Percentiles rank a stretch among this genome's conserved stretches.
These are phyloP conservation scores for Gloeopeniophorella convolvens DNA, from an alignment of 768 basidiomycete species.

Conservation along the genomic window DNA sequence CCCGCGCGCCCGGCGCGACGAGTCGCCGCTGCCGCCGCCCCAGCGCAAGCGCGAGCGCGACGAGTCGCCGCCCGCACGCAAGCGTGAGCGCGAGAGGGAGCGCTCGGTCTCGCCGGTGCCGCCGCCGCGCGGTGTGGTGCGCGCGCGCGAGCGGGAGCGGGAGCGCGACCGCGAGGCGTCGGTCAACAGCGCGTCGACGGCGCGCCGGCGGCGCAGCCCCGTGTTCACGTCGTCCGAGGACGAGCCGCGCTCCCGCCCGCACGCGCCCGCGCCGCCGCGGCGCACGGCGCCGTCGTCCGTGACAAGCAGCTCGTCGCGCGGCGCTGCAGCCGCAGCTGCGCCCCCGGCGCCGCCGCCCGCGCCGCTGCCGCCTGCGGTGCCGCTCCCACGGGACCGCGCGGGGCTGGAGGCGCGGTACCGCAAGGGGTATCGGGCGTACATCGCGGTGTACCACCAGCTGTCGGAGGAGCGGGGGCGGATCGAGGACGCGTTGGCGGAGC, in stretches of 20 bases:
- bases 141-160: constrained; percentile 12
- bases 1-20: constrained; percentile 12
- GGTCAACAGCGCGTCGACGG: constrained; percentile 5
- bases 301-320: constrained; percentile 26
- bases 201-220: constrained; percentile 15
- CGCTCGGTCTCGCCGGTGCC: no score
- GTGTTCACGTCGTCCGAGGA: constrained; percentile 21
- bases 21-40: background rate
- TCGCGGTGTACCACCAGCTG: constrained; percentile 40
- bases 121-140: background rate
- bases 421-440: constrained; percentile 45
- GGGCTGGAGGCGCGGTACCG: constrained; percentile 49
- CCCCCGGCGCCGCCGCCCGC: constrained; percentile 2
- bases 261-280: constrained; percentile 6
- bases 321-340: constrained; percentile 22
- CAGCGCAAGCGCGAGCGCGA: constrained; percentile 32
- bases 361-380: constrained; percentile 18
- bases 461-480: constrained; percentile 45
- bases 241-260: constrained; percentile 5
- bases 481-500: constrained; percentile 42
- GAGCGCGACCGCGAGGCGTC: constrained; percentile 14
- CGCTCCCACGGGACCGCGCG: constrained; percentile 43
- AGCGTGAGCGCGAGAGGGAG: constrained; percentile 21
- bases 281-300: constrained; percentile 21
- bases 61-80: constrained; percentile 25